Base-by-base conservation (phyloP, 1,284 basidiomycete genomes). In the Ganoderma boninense region DNA sequence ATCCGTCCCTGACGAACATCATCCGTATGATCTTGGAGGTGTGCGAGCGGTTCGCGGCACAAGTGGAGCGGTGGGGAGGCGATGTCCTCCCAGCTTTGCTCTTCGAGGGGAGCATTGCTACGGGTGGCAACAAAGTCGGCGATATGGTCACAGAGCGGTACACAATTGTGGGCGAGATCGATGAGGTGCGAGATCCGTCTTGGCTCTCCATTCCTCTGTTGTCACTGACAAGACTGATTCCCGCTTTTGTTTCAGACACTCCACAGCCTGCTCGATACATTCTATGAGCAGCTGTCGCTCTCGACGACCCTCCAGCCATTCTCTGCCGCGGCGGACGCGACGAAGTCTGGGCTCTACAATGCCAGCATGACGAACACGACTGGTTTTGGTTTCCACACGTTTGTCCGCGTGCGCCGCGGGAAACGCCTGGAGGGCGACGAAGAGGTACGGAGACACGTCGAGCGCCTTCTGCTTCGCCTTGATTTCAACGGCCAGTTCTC, bases 41-140 rank as follows among this genome's bases (percentile, higher is more conserved):
- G 3, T 97, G 95, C 79, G 94, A 95, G 78, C 87, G 90, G 10
- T 95, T 97, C 76, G 92, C 92, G 18, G 94, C 90, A 10, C 89
- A 95, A 69, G 89, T 97, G 0, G 95, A 97, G 80, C 84, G 95
- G 62, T 97, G 96, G 96, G 94, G 94, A n/a, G 96, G 95, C 0
- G 95, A 97, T 77, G 89, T 97, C 3, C 83, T 97, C 1, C 96
- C 96, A 13, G 93, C 92, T 0, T 83, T 97, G 56, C 81, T 97
- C 52, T 91, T 90, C 71, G 95, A 96, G 76, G 94, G 93, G 32
- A 93, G 91, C 76, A 78, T 93, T 62, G 66, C 71, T 6, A 78
- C 78, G 4, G 87, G 87, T 18, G 60, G 83, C 20, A 86, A 87
- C 66, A 84, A 85, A 67, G 88, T 95, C 11, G 93, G 91, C 4